Evolutionary conservation across 805 yeast genomes (phyloP).

Genomic region (Candida odintsovae): DNA sequence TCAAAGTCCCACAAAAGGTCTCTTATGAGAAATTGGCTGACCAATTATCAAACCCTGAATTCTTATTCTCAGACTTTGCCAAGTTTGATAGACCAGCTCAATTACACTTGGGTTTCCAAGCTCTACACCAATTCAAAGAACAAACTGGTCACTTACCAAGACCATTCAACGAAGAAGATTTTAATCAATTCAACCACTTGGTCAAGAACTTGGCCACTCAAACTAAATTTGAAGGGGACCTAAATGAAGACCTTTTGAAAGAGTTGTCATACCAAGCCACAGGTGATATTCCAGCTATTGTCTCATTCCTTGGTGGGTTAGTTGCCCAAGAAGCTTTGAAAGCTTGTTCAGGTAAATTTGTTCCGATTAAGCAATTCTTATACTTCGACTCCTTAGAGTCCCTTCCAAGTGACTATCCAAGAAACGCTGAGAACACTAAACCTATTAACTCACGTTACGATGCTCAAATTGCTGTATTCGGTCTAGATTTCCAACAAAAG

Average conservation of each 20-base stretch:
- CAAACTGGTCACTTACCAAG: conserved; percentile 63
- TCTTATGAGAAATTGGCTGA: conserved; percentile 57
- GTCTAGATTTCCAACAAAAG: conserved; percentile 65
- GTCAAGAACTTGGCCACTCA: conserved; percentile 55
- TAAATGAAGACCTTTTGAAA: conserved; percentile 60
- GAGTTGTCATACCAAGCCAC: conserved; percentile 80
- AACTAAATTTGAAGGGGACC: conserved; percentile 50
- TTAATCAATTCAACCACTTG: conserved; percentile 54
- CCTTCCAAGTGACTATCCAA: conserved; percentile 60
- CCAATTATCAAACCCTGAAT: conserved; percentile 77
- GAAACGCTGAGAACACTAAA: conserved; percentile 66
- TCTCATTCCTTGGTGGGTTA: conserved; percentile 88
- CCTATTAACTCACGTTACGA: conserved; percentile 85
- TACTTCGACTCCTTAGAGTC: conserved; percentile 94
- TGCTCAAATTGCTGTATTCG: conserved; percentile 93
- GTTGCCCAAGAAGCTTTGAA: conserved; percentile 96
- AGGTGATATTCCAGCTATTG: conserved; percentile 88
- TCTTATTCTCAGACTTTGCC: conserved; percentile 79
- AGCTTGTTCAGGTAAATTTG: conserved; percentile 91
- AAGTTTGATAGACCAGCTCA: conserved; percentile 91
- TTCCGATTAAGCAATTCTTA: conserved; percentile 88
- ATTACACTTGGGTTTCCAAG: conserved; percentile 88
- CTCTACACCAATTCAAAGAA: conserved; percentile 67
- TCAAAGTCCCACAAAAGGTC: conserved; percentile 68
- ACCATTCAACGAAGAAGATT: conserved; percentile 72